Base-by-base conservation (phyloP, 192 early-diverging fungal species). In the Podila epicladia region DNA sequence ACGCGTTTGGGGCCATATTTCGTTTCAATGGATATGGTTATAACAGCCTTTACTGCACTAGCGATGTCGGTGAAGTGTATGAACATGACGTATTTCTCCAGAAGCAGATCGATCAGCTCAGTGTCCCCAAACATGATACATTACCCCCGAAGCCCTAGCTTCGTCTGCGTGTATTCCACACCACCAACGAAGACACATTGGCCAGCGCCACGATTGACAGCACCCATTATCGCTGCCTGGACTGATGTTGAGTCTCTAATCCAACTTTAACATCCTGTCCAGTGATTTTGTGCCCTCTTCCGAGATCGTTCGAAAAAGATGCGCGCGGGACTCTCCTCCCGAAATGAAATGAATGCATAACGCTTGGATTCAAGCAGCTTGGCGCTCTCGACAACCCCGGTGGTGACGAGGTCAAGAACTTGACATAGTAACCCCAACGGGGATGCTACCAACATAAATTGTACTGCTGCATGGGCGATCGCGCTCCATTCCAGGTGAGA, bases 141-240 rank as follows among this genome's bases (percentile, higher is more conserved):
- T 33, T 94, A 91, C 13, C 88, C 82, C 9, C 77, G 78, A 29
- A 89, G 76, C 7, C 15, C 53, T n/a, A 89, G 82, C 28, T 85
- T 84, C 0, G 87, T 91, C 13, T 89, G 72, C 19, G 64, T 71
- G 3, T 86, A 86, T 69, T 94, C 92, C 33, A 93, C 61, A 64
- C 89, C 87, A 19, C 93, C 94, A 45, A 95, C 70, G 75, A 89
- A 95, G 24, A 95, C 93, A 72, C 90, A 94, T 24, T 94, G 89
- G 26, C 88, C 83, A 29, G 92, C 92, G 61, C 86, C 85, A 45
- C 85, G 78, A 50, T 65, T 62, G 5, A 20, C 51, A 20, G 92
- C 84, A 13, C 5, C 22, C 20, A 4, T 15, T 22, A 53, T 24
- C 8, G 20, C 22, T 1, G 9, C 51, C 6, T 53, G 20, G 51